Base-by-base conservation (phyloP, 1,139 yeast species). In the Geotrichum fermentans region DNA sequence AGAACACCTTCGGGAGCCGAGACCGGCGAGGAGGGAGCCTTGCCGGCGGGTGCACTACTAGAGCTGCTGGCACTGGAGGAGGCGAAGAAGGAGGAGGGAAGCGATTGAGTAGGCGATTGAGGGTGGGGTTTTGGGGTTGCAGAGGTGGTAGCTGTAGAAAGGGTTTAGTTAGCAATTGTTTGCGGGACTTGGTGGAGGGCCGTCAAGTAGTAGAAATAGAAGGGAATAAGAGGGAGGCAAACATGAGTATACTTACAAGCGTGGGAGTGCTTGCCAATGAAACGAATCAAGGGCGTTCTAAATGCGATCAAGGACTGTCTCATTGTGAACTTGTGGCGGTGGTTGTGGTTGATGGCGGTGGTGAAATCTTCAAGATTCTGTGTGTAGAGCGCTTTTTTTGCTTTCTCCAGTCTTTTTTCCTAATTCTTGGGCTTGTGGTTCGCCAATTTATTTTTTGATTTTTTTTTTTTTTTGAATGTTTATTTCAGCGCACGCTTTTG, bases 1-100 rank as follows among this genome's bases (percentile, higher is more conserved):
- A 71, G 73, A 63, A 73, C 79, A 43, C 79, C 82, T 45, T 68
- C 72, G 51, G 70, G 69, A 45, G 73, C 72, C 30, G 73, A 64
- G 30, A 75, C 64, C 48, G 72, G 66, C 13, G 54, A 39, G 3
- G 51, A 28, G 29, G 63, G 61, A 54, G 55, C 58, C 41, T 61
- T 61, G 26, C 47, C 67, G 33, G 75, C 69, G 44, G 86, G 62
- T 47, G 61, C 61, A 16, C 68, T 83, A 30, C 56, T 57, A 71
- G 61, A 4, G 59, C 64, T 55, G 62, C 62, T 56, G 52, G 59
- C 60, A 66, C 75, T 52, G 73, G 77, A 52, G 7, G 70, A 59
- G 2, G 65, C 61, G 67, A 73, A 44, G 75, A 77, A 54, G 10
- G 76, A 67, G 3, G 68, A 58, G 21, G 80, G 79, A 44, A 70